Base-by-base conservation (phyloP, 257 asterid species). In the Lycium ferocissimum region DNA sequence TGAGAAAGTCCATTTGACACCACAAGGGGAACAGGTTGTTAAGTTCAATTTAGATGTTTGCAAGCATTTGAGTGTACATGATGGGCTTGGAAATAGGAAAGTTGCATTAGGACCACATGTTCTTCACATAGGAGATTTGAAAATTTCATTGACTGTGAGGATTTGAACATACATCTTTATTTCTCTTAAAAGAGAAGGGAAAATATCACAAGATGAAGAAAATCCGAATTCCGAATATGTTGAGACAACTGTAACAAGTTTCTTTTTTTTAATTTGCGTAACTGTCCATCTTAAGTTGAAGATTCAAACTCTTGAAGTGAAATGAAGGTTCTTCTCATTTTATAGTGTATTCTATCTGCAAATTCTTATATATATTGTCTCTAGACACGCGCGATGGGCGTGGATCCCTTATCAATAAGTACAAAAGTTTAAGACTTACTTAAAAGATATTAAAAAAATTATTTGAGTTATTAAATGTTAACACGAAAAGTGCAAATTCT, bases 1-100 rank as follows among this genome's bases (percentile, higher is more conserved):
- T 66, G 73, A 92, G 53, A 94, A 90, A 63, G 17, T 94, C 85
- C 86, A 89, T 85, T 73, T 92, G 91, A 86, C 69, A 20, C 83
- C 91, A 26, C 63, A 83, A 47, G 90, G 49, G 45, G 94, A 91
- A 87, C 87, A 89, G 53, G 5, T 70, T 45, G 93, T 90, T n/a
- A 86, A 87, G 35, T 92, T 94, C 84, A 83, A 78, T 37, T 89
- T 92, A 13, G 92, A 92, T 85, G 93, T 91, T 54, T 94, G 98
- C 88, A 92, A 92, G 93, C 92, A 94, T 91, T 84, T 92, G 89
- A 90, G 95, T 86, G 83, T 90, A 56, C 93, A 89, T 83, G 96
- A 92, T 81, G 94, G 88, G 84, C 75, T 72, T 59, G 97, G 97
- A 15, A 87, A 87, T 13, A 84, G 84, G 85, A 94, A 91, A 76